Conservation (phyloP, 176 grass and related monocot genomes). For the Juncus inflexus region DNA sequence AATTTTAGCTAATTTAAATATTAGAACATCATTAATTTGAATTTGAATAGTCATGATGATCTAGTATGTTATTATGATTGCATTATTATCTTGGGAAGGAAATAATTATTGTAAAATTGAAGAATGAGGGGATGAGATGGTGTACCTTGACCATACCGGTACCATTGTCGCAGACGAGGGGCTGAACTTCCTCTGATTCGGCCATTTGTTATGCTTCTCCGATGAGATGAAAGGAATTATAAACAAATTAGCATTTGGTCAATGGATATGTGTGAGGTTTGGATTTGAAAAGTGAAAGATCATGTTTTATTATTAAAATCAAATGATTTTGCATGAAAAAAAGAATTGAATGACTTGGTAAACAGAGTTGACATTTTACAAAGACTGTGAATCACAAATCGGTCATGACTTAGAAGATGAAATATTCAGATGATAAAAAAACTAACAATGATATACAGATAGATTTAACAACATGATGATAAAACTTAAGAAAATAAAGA, state of each 20-base stretch:
- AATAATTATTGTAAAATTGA: neutral
- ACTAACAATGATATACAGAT: no score
- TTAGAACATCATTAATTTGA: no score
- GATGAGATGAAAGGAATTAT: slow-evolving; percentile 7
- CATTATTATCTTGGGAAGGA: neutral
- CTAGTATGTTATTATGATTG: neutral
- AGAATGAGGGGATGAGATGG: neutral
- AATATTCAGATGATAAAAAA: no score
- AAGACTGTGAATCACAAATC: no score
- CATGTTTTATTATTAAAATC: neutral
- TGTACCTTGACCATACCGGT: slow-evolving; percentile 74
- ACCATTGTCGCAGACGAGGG: slow-evolving; percentile 77
- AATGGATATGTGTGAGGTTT: neutral
- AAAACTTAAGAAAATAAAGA: no score
- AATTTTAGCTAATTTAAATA: neutral
- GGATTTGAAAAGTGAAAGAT: neutral
- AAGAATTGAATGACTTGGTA: no score
- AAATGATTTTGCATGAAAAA: neutral
- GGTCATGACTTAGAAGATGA: no score
- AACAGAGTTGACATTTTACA: no score
- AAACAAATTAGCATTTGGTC: slow-evolving; percentile 2
- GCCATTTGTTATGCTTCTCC: slow-evolving; percentile 54
- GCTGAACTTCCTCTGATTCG: slow-evolving; percentile 69
- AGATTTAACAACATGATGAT: no score
- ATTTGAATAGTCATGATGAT: no score